A percentile compares a stretch with the other conserved stretches of the same genome.
These are phyloP conservation scores for Biancaea sappan DNA, from an alignment of 306 rosid species.

Conservation along the genomic window DNA sequence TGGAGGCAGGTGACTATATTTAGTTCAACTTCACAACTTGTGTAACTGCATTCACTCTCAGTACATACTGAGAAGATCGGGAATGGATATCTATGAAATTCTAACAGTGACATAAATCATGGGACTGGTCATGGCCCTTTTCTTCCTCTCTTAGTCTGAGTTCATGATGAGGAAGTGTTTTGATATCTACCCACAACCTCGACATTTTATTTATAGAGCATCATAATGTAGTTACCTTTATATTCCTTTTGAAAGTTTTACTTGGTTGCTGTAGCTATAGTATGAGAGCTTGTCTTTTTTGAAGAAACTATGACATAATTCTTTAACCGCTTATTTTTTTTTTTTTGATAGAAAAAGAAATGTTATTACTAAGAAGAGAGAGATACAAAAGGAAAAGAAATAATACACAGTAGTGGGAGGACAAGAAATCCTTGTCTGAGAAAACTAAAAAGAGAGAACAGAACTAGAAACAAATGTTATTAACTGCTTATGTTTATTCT, in stretches of 20 bases:
- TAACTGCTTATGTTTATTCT: background rate
- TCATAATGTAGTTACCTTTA: background rate
- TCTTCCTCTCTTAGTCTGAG: background rate
- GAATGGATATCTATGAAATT: background rate
- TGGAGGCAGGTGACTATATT: conserved; percentile 19
- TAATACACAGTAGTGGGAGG: no score
- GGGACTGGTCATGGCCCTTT: background rate
- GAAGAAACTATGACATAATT: background rate
- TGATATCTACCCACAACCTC: background rate
- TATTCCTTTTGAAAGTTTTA: background rate
- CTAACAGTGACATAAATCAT: conserved; percentile 14
- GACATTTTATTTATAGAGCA: background rate
- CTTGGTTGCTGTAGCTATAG: background rate
- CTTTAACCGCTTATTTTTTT: background rate
- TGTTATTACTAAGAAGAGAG: no score
- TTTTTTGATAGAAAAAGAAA: no score
- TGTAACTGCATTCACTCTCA: conserved; percentile 3
- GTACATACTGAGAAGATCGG: conserved; percentile 8
- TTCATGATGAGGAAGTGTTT: background rate
- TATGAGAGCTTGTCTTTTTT: background rate
- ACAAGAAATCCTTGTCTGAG: no score
- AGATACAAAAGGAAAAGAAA: no score
- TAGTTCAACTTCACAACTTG: conserved; percentile 19
- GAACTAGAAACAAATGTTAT: no score
- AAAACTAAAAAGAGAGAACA: no score